These are phyloP conservation scores for Cordyceps javanica DNA, from an alignment of 2,329 filamentous ascomycete species.

Conservation along the genomic window DNA sequence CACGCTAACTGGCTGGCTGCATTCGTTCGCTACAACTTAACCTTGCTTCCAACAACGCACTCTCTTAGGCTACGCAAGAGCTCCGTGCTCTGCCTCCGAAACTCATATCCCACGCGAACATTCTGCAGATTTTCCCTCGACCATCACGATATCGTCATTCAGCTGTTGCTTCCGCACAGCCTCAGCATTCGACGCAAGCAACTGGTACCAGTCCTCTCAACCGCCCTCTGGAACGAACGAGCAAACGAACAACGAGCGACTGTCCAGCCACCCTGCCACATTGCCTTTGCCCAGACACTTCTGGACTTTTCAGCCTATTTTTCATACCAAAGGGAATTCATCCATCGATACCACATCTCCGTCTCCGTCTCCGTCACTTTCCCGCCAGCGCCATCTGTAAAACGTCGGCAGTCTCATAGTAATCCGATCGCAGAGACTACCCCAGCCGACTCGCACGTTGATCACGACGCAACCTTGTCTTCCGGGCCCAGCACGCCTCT, in stretches of 20 bases:
- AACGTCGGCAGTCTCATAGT: not conserved
- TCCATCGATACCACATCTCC: not conserved
- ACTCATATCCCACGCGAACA: not conserved
- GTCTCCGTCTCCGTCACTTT: too few relatives aligned
- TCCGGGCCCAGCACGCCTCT: not conserved
- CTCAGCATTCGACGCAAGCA: not conserved
- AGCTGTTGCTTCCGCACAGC: not conserved
- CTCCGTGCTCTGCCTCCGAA: not conserved
- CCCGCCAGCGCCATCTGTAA: not conserved
- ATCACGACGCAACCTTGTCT: not conserved
- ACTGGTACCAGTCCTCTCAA: not conserved
- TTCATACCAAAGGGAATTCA: not conserved
- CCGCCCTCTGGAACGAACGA: not conserved
- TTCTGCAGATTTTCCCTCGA: not conserved
- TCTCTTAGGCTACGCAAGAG: not conserved
- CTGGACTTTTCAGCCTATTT: not conserved
- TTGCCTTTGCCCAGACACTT: not conserved
- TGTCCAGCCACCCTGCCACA: not conserved
- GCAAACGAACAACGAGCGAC: not conserved
- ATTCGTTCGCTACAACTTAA: not conserved
- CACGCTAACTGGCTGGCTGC: not conserved
- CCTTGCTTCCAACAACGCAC: conserved; percentile 3
- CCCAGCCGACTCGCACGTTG: not conserved
- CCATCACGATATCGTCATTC: not conserved
- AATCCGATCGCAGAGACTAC: not conserved